These are phyloP conservation scores for Boletellus emodensis DNA, from an alignment of 768 basidiomycete species.

Conservation along the genomic window DNA sequence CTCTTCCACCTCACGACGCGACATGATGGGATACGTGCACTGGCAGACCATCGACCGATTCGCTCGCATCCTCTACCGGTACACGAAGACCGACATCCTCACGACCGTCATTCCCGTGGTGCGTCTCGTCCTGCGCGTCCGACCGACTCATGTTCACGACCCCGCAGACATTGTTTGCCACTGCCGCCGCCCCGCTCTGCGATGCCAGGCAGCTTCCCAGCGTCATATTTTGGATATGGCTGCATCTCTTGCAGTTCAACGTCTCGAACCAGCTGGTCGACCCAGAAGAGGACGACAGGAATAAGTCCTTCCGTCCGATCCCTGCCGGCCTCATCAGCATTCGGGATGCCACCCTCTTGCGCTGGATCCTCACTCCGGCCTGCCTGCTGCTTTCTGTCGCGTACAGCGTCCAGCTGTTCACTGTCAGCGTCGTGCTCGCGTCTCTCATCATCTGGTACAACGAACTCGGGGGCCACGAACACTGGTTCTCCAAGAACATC, in stretches of 20 bases:
- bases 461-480: conserved; percentile 27
- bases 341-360: conserved; percentile 33
- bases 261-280: conserved; percentile 41
- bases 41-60: conserved; percentile 10
- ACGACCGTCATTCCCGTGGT: conserved; percentile 30
- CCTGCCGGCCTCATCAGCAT: conserved; percentile 42
- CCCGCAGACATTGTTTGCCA: conserved; percentile 33
- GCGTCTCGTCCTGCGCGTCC: background rate
- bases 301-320: conserved; percentile 44
- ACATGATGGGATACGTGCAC: conserved; percentile 16
- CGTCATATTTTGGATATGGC: conserved; percentile 42
- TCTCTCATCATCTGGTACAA: conserved; percentile 37
- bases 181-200: conserved; percentile 31
- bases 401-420: conserved; percentile 30
- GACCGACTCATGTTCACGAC: background rate
- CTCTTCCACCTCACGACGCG: conserved; percentile 14
- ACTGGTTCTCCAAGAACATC: conserved; percentile 34
- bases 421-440: conserved; percentile 29
- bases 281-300: conserved; percentile 40
- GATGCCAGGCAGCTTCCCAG: conserved; percentile 20
- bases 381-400: conserved; percentile 36
- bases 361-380: conserved; percentile 34
- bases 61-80: conserved; percentile 20
- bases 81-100: conserved; percentile 23
- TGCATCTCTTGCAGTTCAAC: conserved; percentile 45